Base-by-base conservation (phyloP, 2,329 filamentous ascomycete species). In the Cryoendolithus antarcticus region DNA sequence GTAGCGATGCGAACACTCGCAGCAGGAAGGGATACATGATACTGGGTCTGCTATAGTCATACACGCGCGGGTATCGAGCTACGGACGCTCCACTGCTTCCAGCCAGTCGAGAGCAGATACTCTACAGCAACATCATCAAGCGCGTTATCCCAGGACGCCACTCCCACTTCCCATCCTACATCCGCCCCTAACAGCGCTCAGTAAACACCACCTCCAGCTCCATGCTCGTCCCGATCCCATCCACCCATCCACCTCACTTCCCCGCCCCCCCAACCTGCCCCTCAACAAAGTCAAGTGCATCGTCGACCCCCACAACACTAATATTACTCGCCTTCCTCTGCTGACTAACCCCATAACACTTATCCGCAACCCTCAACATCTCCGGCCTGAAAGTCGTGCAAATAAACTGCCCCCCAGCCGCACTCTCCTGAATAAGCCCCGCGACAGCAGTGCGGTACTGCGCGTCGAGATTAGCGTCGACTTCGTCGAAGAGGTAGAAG, bases 401-500 rank as follows among this genome's bases (percentile, higher is more conserved):
- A 62, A 98, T 98, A 59, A 98, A 98, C 61, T 98, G 80, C 0
- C 78, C 79, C 29, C 55, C 62, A 35, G 63, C 61, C 27, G 52
- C 59, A 35, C 58, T 56, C 50, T 66, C 72, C 55, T 89, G 71
- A 13, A 98, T 72, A 66, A 96, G 84, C 41, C 84, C 75, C 2
- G 91, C 91, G 8, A 98, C 91, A 1, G 91, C 89, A 1, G 91
- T 95, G 44, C 91, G 82, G 67, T 98, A 98, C 63, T 98, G 91
- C 1, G 91, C 88, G 60, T 98, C 91, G 15, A 98, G 74, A 59
- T 98, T 98, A 61, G 91, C 91, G 57, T 98, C 91, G 47, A 98
- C 94, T 63, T 98, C 91, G 61, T 98, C 91, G 53, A 98, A 98
- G 54, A 98, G 88, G 60, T 98, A 95, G 71, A 98, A 96, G 1